Percentiles rank a stretch among this genome's conserved stretches.
These are phyloP conservation scores for Aspergillus ochraceus DNA, from an alignment of 2,329 filamentous ascomycete species.

Conservation along the genomic window DNA sequence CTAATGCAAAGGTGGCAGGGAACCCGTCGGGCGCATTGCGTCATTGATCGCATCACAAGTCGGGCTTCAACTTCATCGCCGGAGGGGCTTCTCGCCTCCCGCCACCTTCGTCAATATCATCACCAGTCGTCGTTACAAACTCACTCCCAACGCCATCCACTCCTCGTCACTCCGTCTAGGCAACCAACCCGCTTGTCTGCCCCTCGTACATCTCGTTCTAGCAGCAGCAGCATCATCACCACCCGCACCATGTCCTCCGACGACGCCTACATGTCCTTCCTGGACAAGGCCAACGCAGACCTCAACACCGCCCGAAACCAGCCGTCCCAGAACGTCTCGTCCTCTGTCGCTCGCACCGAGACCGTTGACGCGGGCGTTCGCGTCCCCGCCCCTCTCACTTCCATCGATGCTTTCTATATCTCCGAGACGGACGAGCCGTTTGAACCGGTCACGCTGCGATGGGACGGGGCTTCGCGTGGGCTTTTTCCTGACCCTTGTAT, in stretches of 20 bases:
- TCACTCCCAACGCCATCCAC: neutral
- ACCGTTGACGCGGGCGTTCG: constrained; percentile 49
- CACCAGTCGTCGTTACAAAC: neutral
- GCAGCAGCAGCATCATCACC: constrained; percentile 2
- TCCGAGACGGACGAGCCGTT: constrained; percentile 88
- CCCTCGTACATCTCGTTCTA: neutral
- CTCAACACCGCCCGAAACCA: constrained; percentile 34
- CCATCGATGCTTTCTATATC: constrained; percentile 65
- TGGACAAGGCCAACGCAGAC: constrained; percentile 83
- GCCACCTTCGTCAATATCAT: neutral
- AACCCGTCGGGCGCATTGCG: constrained; percentile 23
- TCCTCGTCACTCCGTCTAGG: neutral
- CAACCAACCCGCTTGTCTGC: neutral
- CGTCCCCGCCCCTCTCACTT: constrained; percentile 61
- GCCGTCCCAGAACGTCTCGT: constrained; percentile 15
- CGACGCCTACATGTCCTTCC: constrained; percentile 78
- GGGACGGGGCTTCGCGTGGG: constrained; percentile 38
- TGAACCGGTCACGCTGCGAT: constrained; percentile 69
- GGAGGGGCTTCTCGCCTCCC: neutral
- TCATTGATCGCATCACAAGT: constrained; percentile 23
- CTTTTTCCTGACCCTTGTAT: constrained; percentile 38
- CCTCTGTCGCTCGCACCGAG: constrained; percentile 33
- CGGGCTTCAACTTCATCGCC: constrained; percentile 16
- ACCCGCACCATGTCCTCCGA: constrained; percentile 57
- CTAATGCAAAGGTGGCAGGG: constrained; percentile 14